phyloP scores from a whole-genome alignment of 306 rosid species.

The Pterocarpus santalinus region DNA sequence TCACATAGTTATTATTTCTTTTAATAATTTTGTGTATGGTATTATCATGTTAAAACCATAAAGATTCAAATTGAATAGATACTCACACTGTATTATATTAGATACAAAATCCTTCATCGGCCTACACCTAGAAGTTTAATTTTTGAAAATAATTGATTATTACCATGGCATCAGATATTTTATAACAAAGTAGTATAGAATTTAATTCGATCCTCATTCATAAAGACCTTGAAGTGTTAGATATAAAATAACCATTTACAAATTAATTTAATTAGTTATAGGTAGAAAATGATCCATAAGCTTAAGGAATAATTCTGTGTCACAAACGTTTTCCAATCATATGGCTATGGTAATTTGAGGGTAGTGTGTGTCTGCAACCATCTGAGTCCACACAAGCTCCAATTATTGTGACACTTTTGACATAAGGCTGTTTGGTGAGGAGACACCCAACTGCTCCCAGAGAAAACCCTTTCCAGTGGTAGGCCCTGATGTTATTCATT shows the following conservation, averaged over 20 bases:
- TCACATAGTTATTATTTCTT: neutral
- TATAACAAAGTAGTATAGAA: too few relatives aligned
- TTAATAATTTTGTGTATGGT: neutral
- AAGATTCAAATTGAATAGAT: neutral
- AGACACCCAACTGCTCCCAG: conserved; percentile 60
- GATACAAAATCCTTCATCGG: too few relatives aligned
- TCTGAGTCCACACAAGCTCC: conserved; percentile 59
- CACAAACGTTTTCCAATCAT: conserved; percentile 47
- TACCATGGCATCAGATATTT: too few relatives aligned
- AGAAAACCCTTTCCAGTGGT: conserved; percentile 40
- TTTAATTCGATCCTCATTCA: too few relatives aligned
- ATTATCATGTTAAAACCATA: neutral
- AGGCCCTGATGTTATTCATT: conserved; percentile 40
- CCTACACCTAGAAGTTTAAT: too few relatives aligned
- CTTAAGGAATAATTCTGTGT: conserved; percentile 38
- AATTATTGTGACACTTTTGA: conserved; percentile 44
- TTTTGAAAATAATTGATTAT: too few relatives aligned
- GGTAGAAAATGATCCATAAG: neutral
- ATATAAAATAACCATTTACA: too few relatives aligned
- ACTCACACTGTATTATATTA: too few relatives aligned
- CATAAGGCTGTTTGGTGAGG: conserved; percentile 55
- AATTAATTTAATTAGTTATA: too few relatives aligned
- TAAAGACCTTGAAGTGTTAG: too few relatives aligned
- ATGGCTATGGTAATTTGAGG: conserved; percentile 38
- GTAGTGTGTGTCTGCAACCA: conserved; percentile 34